phyloP scores from a whole-genome alignment of 2,329 filamentous ascomycete genomes.

The Ploettnerulaceae sp. region DNA sequence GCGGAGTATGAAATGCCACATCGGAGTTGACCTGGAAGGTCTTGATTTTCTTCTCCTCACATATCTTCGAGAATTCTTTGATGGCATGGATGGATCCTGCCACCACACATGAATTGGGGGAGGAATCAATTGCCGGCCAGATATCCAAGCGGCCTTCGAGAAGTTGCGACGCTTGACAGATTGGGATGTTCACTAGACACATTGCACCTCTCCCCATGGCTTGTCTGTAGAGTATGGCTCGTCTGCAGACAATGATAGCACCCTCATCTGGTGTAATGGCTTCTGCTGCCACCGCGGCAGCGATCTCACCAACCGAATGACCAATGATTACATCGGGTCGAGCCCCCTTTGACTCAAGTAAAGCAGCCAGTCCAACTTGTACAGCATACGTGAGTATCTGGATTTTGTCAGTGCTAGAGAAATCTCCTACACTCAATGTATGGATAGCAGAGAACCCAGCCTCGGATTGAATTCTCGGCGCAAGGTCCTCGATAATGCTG shows the following conservation, averaged over 20 bases:
- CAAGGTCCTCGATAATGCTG: slow-evolving; percentile 1
- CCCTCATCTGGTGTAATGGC: slow-evolving; percentile 35
- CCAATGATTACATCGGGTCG: slow-evolving; percentile 37
- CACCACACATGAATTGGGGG: slow-evolving; percentile 35
- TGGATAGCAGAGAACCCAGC: slow-evolving; percentile 22
- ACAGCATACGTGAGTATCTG: slow-evolving; percentile 36
- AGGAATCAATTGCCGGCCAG: slow-evolving; percentile 35
- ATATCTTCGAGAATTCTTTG: neutral
- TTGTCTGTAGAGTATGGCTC: slow-evolving; percentile 29
- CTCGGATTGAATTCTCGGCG: slow-evolving; percentile 9
- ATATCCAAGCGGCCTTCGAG: slow-evolving; percentile 23
- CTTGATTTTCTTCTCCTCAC: slow-evolving; percentile 26
- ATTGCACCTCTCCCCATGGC: neutral
- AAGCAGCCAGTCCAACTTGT: slow-evolving; percentile 41
- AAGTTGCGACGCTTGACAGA: neutral
- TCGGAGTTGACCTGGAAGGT: slow-evolving; percentile 37
- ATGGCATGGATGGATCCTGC: slow-evolving; percentile 7
- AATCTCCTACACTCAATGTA: slow-evolving; percentile 23
- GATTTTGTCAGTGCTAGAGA: slow-evolving; percentile 23
- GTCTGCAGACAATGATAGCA: slow-evolving; percentile 33
- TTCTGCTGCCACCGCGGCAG: slow-evolving; percentile 39
- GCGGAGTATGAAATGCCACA: slow-evolving; percentile 40
- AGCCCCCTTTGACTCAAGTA: slow-evolving; percentile 40
- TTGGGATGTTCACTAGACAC: neutral
- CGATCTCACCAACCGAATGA: slow-evolving; percentile 45